Evolutionary conservation across 371 early-diverging fungal genomes (phyloP), one percentile per base, ranked within the genome.

Genomic region (Batkoa obscura): DNA sequence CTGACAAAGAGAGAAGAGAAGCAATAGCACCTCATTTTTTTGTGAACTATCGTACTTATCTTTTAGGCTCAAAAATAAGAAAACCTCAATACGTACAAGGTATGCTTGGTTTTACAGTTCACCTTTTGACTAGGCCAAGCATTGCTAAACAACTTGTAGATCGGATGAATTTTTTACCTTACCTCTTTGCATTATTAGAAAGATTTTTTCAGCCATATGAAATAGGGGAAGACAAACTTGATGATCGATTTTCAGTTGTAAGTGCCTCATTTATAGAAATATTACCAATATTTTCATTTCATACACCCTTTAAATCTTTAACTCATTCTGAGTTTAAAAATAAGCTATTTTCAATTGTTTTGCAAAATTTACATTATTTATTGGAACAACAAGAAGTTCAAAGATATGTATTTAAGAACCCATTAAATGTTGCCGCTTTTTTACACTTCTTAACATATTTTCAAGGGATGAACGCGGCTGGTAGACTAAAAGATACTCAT

Each of bases 361-460:
- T 53, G 34, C 53, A 55, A 33, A 47, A 55, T 30, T 43, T 55
- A 35, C 42, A 55, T 8, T 34, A 46, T 9, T 3, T 55, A 1
- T 17, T 55, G 6, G 34, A 55, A 37, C 56, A 55, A 12, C 31
- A 30, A 3, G n/a, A 36, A 46, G 56, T 55, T 2, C 56, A 55
- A 17, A 32, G 36, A 6, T 32, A 46, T 8, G 32, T 55, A 13
- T 47, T 47, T 13, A 33, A 45, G 15, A 43, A 55, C n/a, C 56
- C 43, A n/a, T 47, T 43, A 12, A 23, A 43, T 23, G 42, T 55
- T 13, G 41, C 56, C n/a, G 17, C 43, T 8, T 55, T 55, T 35
- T 15, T 55, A 34, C 46, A 55, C 43, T 55, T 55, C 34, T 23
- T 55, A 2, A 31, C 56, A 8, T 42, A 55, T 10, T 55, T 55